Conservation (phyloP, 1,284 basidiomycete species). For the Papiliotrema laurentii region DNA sequence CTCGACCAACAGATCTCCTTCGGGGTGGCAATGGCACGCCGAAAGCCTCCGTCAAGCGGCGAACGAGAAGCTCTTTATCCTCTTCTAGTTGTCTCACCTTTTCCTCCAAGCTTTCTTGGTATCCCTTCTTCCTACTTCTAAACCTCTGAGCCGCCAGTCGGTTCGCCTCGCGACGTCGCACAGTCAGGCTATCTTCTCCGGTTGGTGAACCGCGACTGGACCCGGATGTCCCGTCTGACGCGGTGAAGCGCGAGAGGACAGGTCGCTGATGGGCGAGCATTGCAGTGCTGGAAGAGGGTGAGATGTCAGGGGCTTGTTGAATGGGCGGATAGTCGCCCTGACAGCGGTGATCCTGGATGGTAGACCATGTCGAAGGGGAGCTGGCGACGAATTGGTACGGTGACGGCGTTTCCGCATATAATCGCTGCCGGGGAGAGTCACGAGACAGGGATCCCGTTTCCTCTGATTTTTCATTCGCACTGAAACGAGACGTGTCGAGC, state of each 20-base stretch:
- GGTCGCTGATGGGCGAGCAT: neutral
- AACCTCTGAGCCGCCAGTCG: conserved; percentile 43
- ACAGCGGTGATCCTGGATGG: too few relatives aligned
- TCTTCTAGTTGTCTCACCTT: conserved; percentile 32
- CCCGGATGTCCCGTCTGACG: neutral
- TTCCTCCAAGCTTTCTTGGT: conserved; percentile 42
- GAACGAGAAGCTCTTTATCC: conserved; percentile 24
- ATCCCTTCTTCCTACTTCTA: conserved; percentile 41
- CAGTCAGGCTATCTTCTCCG: conserved; percentile 18
- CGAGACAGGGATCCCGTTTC: too few relatives aligned
- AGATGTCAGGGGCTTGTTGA: too few relatives aligned
- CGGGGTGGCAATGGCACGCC: neutral
- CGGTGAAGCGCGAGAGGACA: neutral
- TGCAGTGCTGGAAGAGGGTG: neutral
- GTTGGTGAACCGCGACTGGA: neutral
- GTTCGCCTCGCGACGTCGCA: conserved; percentile 40
- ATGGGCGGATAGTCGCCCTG: too few relatives aligned
- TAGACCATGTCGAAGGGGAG: too few relatives aligned
- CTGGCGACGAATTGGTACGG: conserved; percentile 8
- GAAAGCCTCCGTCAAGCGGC: conserved; percentile 17
- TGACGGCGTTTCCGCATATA: conserved; percentile 4
- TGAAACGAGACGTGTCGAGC: too few relatives aligned
- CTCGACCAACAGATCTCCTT: neutral
- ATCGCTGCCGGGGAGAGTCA: too few relatives aligned
- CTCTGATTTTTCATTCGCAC: too few relatives aligned